Evolutionary conservation across 1,139 yeast genomes (phyloP).

Genomic region (Yamadazyma jaroonii): DNA sequence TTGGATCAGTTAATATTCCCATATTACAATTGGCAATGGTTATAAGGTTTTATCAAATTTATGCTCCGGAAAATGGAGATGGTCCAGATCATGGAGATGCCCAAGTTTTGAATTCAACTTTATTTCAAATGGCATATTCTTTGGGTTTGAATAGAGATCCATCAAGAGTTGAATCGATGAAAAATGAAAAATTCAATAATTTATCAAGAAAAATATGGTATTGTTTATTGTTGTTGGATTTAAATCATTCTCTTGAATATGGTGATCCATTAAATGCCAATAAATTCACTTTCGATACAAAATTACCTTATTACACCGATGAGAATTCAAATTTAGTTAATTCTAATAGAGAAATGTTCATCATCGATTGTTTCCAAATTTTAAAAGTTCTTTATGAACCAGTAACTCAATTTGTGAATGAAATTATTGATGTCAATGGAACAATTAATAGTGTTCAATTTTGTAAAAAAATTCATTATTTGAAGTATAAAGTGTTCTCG

Average conservation of each 20-base stretch:
- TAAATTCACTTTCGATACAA: conserved; percentile 31
- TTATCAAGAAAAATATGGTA: conserved; percentile 23
- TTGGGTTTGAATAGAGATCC: conserved; percentile 49
- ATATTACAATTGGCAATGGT: conserved; percentile 48
- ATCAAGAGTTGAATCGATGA: conserved; percentile 20
- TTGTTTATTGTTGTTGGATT: conserved; percentile 29
- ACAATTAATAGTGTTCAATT: conserved; percentile 7
- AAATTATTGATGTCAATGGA: conserved; percentile 11
- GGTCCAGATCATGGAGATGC: conserved; percentile 50
- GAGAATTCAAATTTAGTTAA: conserved; percentile 25
- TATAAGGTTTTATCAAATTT: conserved; percentile 35
- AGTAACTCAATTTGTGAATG: conserved; percentile 11
- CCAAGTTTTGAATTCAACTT: conserved; percentile 33
- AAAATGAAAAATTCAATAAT: conserved; percentile 23
- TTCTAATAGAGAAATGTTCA: conserved; percentile 22
- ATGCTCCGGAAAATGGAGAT: conserved; percentile 52
- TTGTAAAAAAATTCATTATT: conserved; percentile 12
- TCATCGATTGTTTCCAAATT: conserved; percentile 10
- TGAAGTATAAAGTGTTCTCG: conserved; percentile 10
- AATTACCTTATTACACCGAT: conserved; percentile 20
- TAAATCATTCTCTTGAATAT: conserved; percentile 31
- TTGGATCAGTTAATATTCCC: conserved; percentile 39
- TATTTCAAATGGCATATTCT: conserved; percentile 41
- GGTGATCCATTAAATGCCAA: conserved; percentile 37
- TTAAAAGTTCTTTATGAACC: conserved; percentile 12